A percentile compares a stretch with the other conserved stretches of the same genome.
phyloP scores from a whole-genome alignment of 2,329 filamentous ascomycete species.

The Pyrenophora tritici-repentis region DNA sequence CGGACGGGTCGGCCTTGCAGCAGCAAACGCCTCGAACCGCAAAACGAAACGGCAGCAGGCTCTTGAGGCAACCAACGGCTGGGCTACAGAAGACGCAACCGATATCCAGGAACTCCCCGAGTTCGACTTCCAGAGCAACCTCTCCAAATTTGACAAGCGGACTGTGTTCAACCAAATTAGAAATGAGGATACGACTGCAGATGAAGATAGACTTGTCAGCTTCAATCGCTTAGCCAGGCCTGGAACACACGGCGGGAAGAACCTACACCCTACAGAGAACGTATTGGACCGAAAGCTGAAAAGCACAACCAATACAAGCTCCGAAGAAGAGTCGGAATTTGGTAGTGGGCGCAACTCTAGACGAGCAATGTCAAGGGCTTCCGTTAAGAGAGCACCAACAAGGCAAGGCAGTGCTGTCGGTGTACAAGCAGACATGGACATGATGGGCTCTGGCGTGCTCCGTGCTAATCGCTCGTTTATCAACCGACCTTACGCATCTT shows the following conservation, averaged over 20 bases:
- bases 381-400: slow-evolving; percentile 45
- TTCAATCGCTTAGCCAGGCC: slow-evolving; percentile 71
- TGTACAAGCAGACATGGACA: slow-evolving; percentile 45
- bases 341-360: slow-evolving; percentile 46
- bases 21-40: slow-evolving; percentile 46
- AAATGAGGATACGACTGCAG: slow-evolving; percentile 85
- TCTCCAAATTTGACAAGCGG: slow-evolving; percentile 94
- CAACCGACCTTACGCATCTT: slow-evolving; percentile 43
- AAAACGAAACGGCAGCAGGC: slow-evolving; percentile 55
- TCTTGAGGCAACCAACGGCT: slow-evolving; percentile 72
- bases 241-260: slow-evolving; percentile 72
- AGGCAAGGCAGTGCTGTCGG: slow-evolving; percentile 49
- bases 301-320: slow-evolving; percentile 42
- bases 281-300: slow-evolving; percentile 68
- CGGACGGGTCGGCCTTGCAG: slow-evolving; percentile 44
- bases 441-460: slow-evolving; percentile 38
- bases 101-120: slow-evolving; percentile 93
- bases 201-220: slow-evolving; percentile 85
- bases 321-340: slow-evolving; percentile 47
- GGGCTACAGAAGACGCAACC: slow-evolving; percentile 94
- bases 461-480: slow-evolving; percentile 41
- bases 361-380: slow-evolving; percentile 48
- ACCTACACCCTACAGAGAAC: slow-evolving; percentile 88
- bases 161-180: slow-evolving; percentile 90
- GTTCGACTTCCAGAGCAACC: slow-evolving; percentile 87